Evolutionary conservation across 2,329 filamentous ascomycete species (phyloP).

Genomic region (Penicillium fuscoglaucum): DNA sequence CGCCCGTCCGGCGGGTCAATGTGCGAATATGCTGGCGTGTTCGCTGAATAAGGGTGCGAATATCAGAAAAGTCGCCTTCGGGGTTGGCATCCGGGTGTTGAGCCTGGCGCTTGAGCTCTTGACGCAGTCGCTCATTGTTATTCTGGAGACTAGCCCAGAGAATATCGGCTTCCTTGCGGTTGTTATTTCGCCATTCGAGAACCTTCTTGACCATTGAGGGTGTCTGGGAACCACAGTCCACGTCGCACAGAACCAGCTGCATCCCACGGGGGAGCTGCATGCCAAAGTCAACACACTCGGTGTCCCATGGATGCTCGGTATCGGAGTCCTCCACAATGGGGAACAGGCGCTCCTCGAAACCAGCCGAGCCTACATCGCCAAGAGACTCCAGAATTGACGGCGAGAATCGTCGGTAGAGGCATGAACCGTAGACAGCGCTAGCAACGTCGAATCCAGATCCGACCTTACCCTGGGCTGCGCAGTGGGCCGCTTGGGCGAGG

Average conservation of each 20-base stretch:
- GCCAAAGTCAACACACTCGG: conserved; percentile 67
- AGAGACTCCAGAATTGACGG: conserved; percentile 68
- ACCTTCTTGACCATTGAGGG: conserved; percentile 95
- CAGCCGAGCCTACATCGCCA: conserved; percentile 64
- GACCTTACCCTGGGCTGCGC: conserved; percentile 93
- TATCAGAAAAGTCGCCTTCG: conserved; percentile 50
- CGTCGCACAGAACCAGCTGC: conserved; percentile 88
- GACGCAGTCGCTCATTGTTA: conserved; percentile 70
- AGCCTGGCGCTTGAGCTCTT: conserved; percentile 58
- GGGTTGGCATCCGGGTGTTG: conserved; percentile 46
- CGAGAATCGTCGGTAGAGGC: conserved; percentile 88
- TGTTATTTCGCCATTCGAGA: conserved; percentile 72
- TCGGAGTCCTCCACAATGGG: conserved; percentile 64
- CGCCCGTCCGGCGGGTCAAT: conserved; percentile 72
- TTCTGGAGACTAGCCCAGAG: conserved; percentile 76
- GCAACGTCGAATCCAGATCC: conserved; percentile 96
- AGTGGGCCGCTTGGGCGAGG: conserved; percentile 89
- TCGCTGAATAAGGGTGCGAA: conserved; percentile 53
- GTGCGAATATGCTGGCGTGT: conserved; percentile 65
- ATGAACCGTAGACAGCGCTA: conserved; percentile 87
- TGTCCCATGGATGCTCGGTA: conserved; percentile 67
- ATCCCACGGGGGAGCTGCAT: conserved; percentile 72
- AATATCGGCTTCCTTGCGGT: conserved; percentile 62
- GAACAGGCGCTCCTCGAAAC: conserved; percentile 67
- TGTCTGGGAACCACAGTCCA: conserved; percentile 89